A percentile compares a stretch with the other conserved stretches of the same genome.
Evolutionary conservation across 371 early-diverging fungal genomes (phyloP).

Genomic region (Mucor plumbeus): DNA sequence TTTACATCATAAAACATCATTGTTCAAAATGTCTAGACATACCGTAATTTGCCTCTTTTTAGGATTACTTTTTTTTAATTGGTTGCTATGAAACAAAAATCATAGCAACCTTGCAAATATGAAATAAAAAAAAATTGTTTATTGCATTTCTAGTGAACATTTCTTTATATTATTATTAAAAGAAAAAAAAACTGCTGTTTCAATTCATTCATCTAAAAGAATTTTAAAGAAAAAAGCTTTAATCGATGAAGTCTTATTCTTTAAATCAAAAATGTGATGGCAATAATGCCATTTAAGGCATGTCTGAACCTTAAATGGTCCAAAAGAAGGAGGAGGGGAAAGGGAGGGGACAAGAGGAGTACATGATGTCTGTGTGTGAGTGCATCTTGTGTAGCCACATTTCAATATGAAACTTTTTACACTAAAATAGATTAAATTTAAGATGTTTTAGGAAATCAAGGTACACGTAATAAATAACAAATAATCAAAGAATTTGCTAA

Average conservation of each 20-base stretch:
- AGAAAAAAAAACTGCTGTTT: background rate
- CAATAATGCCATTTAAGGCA: background rate
- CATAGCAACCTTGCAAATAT: background rate
- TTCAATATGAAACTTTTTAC: background rate
- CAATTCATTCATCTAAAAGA: background rate
- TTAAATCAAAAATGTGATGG: no score
- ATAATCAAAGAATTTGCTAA: background rate
- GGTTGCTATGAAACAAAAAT: no score
- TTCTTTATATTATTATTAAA: no score
- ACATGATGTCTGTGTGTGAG: background rate
- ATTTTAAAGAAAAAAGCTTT: background rate
- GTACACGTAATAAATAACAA: background rate
- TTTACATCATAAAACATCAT: background rate
- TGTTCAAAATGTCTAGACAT: background rate
- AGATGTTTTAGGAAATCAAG: background rate
- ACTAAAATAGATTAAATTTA: background rate
- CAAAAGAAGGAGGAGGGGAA: background rate
- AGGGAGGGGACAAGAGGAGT: no score
- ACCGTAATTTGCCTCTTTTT: background rate
- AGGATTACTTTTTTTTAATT: no score
- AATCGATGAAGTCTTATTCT: background rate
- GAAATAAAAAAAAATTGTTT: background rate
- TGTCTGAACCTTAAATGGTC: background rate
- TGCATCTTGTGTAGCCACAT: background rate
- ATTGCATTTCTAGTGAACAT: no score